Conservation (phyloP, 257 asterid genomes). For the Solanum pinnatisectum region DNA sequence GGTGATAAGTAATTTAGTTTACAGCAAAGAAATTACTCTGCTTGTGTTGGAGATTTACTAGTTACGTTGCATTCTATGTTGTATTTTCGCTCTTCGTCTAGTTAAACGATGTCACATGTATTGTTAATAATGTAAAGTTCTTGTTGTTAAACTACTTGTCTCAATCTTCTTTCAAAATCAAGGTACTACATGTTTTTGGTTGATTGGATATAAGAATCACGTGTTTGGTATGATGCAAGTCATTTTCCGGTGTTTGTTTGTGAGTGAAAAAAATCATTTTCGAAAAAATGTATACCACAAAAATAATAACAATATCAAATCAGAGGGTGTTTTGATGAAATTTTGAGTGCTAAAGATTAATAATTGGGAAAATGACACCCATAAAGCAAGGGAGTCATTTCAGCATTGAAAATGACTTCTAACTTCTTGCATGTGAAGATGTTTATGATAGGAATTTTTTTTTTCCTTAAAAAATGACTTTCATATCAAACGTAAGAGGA, state of each 20-base stretch:
- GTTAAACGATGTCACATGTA: neutral
- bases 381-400: neutral
- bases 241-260: neutral
- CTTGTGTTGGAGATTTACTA: neutral
- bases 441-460: neutral
- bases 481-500: neutral
- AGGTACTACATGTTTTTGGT: neutral
- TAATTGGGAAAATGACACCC: no score
- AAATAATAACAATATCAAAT: neutral
- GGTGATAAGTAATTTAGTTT: neutral
- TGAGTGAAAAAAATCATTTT: neutral
- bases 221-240: neutral
- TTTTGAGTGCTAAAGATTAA: neutral
- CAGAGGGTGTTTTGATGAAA: neutral
- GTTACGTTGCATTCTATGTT: neutral
- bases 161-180: neutral
- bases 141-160: neutral
- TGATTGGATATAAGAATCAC: neutral
- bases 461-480: neutral
- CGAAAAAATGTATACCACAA: no score
- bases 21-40: neutral
- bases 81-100: neutral
- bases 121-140: neutral
- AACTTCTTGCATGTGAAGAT: neutral
- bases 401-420: neutral